Evolutionary conservation across 106 monocot genomes (phyloP).

Genomic region (Triglochin maritima): DNA sequence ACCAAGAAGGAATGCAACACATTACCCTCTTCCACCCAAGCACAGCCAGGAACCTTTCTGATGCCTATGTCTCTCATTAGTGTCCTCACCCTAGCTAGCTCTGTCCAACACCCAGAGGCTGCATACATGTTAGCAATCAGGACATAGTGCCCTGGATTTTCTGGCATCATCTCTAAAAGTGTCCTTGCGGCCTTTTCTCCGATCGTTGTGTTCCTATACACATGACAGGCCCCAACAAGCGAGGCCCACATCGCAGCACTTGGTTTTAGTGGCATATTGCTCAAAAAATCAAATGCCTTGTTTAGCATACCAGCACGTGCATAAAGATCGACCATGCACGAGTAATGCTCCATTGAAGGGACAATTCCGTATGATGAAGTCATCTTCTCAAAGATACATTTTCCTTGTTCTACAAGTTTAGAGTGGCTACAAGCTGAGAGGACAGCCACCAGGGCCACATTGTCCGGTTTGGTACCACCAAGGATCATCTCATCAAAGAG

Average conservation of each 20-base stretch:
- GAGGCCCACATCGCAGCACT: constrained; percentile 47
- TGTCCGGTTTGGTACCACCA: constrained; percentile 43
- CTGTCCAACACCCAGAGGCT: constrained; percentile 32
- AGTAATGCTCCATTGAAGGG: constrained; percentile 63
- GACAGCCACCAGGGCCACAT: constrained; percentile 48
- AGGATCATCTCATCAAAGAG: constrained; percentile 57
- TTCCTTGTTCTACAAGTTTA: constrained; percentile 41
- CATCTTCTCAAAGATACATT: constrained; percentile 41
- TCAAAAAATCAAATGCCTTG: constrained; percentile 46
- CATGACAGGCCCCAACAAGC: constrained; percentile 41
- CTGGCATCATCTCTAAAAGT: constrained; percentile 42
- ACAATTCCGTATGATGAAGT: constrained; percentile 19
- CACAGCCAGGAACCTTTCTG: constrained; percentile 39
- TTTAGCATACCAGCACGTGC: constrained; percentile 42
- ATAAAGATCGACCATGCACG: constrained; percentile 77
- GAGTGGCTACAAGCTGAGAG: constrained; percentile 76
- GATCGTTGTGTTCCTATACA: constrained; percentile 30
- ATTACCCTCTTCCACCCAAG: constrained; percentile 37
- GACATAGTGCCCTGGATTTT: constrained; percentile 51
- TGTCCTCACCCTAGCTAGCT: constrained; percentile 37
- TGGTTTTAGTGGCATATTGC: constrained; percentile 27
- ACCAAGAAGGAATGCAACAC: constrained; percentile 38
- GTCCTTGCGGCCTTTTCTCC: constrained; percentile 38
- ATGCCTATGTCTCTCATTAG: constrained; percentile 48
- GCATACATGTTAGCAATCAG: constrained; percentile 62